phyloP scores from a whole-genome alignment of 257 asterid genomes.

The Solanum ahanhuiri region DNA sequence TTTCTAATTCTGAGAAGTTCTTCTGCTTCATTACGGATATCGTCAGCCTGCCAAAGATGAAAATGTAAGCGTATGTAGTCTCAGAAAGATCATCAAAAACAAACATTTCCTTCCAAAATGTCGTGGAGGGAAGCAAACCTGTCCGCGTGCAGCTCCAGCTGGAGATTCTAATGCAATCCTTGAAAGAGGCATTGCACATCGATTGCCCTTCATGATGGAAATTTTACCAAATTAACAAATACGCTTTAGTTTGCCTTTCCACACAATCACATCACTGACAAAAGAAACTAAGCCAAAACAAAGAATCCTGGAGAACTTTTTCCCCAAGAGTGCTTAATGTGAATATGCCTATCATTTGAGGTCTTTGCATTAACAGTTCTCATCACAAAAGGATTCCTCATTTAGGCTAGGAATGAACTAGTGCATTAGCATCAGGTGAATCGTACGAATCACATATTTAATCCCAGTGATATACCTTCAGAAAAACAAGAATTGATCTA shows the following conservation, averaged over 20 bases:
- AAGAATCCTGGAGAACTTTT: background rate
- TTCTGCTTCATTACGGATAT: slow-evolving; percentile 70
- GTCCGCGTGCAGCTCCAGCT: slow-evolving; percentile 96
- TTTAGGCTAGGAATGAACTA: background rate
- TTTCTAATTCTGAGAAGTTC: slow-evolving; percentile 79
- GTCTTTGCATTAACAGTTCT: no score
- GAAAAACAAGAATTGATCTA: background rate
- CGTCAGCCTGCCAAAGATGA: slow-evolving; percentile 65
- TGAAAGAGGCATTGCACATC: slow-evolving; percentile 73
- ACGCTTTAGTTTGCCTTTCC: background rate
- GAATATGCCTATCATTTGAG: no score
- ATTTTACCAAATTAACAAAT: background rate
- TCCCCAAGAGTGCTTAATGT: background rate
- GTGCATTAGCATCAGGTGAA: background rate
- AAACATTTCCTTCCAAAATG: background rate
- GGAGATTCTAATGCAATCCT: slow-evolving; percentile 68
- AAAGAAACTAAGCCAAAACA: background rate
- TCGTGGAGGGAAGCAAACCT: slow-evolving; percentile 37
- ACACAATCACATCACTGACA: background rate
- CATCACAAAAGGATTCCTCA: no score
- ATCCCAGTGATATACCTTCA: background rate
- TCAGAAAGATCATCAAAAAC: background rate
- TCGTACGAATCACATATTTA: background rate
- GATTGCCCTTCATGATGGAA: slow-evolving; percentile 46
- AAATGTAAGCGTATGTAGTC: background rate